Percentiles rank a stretch among this genome's conserved stretches.
Evolutionary conservation across 495 filamentous ascomycete species (phyloP).

Genomic region (Immersiella caudata): DNA sequence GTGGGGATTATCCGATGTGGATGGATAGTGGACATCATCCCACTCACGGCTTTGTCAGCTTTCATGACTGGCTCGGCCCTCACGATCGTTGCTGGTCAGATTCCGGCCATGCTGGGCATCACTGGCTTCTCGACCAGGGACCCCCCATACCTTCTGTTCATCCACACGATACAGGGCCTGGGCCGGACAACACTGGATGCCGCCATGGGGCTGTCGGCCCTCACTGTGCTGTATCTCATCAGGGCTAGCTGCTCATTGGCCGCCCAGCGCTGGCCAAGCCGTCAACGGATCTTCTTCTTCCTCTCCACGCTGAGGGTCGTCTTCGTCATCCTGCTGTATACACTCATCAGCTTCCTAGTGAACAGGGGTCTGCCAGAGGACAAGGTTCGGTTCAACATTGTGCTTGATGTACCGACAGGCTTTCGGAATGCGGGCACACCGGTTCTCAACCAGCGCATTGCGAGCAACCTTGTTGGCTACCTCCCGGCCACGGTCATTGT

Average conservation of each 20-base stretch:
- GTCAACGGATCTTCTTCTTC: constrained; percentile 83
- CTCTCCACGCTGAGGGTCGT: constrained; percentile 82
- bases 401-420: constrained; percentile 78
- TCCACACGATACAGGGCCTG: constrained; percentile 82
- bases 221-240: constrained; percentile 82
- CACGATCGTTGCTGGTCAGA: constrained; percentile 87
- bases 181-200: constrained; percentile 71
- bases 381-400: constrained; percentile 64
- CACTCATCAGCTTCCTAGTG: constrained; percentile 83
- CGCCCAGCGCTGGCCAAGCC: constrained; percentile 69
- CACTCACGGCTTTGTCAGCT: constrained; percentile 85
- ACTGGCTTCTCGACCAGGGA: constrained; percentile 73
- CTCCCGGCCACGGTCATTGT: constrained; percentile 72
- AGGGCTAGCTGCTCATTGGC: constrained; percentile 66
- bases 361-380: constrained; percentile 59
- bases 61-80: constrained; percentile 99
- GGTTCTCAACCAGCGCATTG: constrained; percentile 53
- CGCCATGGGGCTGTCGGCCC: constrained; percentile 84
- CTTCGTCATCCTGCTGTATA: constrained; percentile 92
- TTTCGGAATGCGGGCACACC: constrained; percentile 85
- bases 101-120: constrained; percentile 84
- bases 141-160: constrained; percentile 81
- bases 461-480: constrained; percentile 35
- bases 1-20: constrained; percentile 80
- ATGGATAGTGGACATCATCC: constrained; percentile 95